Evolutionary conservation across 805 yeast species (phyloP), one percentile per base, ranked within the genome.

Genomic region (Candida ovalis): DNA sequence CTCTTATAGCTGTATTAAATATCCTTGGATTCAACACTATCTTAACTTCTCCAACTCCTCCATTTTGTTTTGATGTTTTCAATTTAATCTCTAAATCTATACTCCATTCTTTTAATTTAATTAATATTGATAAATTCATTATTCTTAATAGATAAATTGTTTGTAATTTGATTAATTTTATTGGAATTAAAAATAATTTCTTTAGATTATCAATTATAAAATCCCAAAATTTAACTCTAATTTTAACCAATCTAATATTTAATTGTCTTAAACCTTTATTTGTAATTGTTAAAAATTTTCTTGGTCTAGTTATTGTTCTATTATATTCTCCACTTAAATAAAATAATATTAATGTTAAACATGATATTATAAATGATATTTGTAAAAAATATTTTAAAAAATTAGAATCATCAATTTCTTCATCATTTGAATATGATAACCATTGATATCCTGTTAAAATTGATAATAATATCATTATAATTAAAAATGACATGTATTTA

Each of bases 251-350:
- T 53, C 90, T 76, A 35, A 89, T 73, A 62, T 94, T 91, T 55
- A 91, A 73, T 58, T 88, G 92, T 43, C 97, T 70, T 23, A 92
- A 70, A 0, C 97, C 97, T 62, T 88, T 89, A 66, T 94, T 94
- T 7, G 97, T 82, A n/a, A 85, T 79, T 1, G 82, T 71, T 47
- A 94, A 70, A 61, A 90, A 92, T 60, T 80, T 76, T 51, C 96
- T 77, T 1, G 97, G 96, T 38, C 82, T 71, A 15, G 87, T 84
- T 46, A 92, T 87, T 0, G 96, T 88, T 51, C 94, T 79, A 49
- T 79, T 80, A 66, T 92, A 94, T 68, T 90, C 94, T 1, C 99
- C 99, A 22, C 96, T 84, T 32, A 92, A 67, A 59, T 86, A 90
- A 67, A 88, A 92, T 39, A 92, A 71, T 23, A 81, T 75, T 47